A percentile compares a stretch with the other conserved stretches of the same genome.
phyloP scores from a whole-genome alignment of 225 moss, liverwort and hornwort genomes.

The Climacium dendroides region DNA sequence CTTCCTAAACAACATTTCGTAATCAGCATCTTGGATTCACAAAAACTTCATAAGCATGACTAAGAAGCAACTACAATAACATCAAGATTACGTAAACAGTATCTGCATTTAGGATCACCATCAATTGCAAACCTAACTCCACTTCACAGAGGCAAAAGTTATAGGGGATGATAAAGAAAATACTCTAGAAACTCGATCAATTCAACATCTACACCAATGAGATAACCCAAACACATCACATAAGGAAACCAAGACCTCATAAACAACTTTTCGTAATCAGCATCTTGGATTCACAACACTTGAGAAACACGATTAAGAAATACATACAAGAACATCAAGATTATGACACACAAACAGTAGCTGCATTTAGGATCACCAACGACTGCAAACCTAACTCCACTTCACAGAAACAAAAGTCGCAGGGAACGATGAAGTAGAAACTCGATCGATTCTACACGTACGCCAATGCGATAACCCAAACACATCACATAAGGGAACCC shows the following conservation, averaged over 20 bases:
- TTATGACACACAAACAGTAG: not conserved
- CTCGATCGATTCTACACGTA: too few species aligned
- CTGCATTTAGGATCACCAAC: not conserved
- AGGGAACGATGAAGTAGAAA: not conserved
- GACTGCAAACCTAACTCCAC: not conserved
- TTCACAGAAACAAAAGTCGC: not conserved
- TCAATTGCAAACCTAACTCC: not conserved
- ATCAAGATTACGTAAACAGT: not conserved
- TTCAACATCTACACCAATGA: not conserved
- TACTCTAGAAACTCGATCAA: not conserved
- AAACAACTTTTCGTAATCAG: not conserved
- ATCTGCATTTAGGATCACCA: not conserved
- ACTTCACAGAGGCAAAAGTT: too few species aligned
- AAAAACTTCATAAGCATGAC: not conserved
- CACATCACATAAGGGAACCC: not conserved
- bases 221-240: not conserved
- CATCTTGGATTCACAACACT: not conserved
- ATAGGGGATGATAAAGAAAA: not conserved
- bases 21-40: not conserved
- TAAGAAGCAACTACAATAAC: not conserved
- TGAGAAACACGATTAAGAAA: not conserved
- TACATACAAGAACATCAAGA: not conserved
- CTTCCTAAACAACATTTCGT: too few species aligned
- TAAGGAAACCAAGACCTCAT: not conserved
- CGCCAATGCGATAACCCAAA: not conserved